Evolutionary conservation across 371 early-diverging fungal genomes (phyloP).

Genomic region (Mortierella sp.): DNA sequence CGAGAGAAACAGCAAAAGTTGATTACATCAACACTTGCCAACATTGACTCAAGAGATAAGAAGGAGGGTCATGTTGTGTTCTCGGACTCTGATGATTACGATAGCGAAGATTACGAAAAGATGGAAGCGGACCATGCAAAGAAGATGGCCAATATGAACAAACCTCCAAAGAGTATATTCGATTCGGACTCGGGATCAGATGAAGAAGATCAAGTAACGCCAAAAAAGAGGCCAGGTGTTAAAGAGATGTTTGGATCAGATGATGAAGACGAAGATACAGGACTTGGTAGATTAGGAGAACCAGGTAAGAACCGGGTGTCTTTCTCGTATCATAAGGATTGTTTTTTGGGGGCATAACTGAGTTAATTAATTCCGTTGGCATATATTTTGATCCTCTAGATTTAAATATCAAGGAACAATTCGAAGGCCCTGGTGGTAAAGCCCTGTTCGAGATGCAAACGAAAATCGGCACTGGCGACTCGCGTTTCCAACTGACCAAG

Average conservation of each 20-base stretch:
- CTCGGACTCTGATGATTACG: conserved; percentile 44
- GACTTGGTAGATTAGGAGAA: conserved; percentile 16
- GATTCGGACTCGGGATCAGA: conserved; percentile 62
- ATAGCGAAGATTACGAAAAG: conserved; percentile 45
- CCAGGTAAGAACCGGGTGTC: conserved; percentile 13
- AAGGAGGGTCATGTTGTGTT: conserved; percentile 53
- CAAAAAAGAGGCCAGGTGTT: conserved; percentile 5
- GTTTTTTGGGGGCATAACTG: neutral
- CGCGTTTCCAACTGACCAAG: conserved; percentile 69
- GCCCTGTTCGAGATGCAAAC: conserved; percentile 66
- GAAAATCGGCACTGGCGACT: conserved; percentile 64
- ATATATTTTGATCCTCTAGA: conserved; percentile 17
- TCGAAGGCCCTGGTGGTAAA: conserved; percentile 70
- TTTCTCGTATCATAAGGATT: neutral
- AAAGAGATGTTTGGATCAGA: conserved; percentile 55
- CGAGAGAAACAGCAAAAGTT: conserved; percentile 46
- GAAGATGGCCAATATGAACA: conserved; percentile 38
- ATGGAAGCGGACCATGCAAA: conserved; percentile 40
- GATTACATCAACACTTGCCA: conserved; percentile 44
- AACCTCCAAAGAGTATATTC: conserved; percentile 66
- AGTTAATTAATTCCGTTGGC: neutral
- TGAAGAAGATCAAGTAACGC: conserved; percentile 11
- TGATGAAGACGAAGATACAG: conserved; percentile 48
- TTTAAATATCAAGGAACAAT: conserved; percentile 68
- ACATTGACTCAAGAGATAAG: conserved; percentile 53